Evolutionary conservation across 2,329 filamentous ascomycete genomes (phyloP), one percentile per base, ranked within the genome.

Genomic region (Fusarium phyllophilum): DNA sequence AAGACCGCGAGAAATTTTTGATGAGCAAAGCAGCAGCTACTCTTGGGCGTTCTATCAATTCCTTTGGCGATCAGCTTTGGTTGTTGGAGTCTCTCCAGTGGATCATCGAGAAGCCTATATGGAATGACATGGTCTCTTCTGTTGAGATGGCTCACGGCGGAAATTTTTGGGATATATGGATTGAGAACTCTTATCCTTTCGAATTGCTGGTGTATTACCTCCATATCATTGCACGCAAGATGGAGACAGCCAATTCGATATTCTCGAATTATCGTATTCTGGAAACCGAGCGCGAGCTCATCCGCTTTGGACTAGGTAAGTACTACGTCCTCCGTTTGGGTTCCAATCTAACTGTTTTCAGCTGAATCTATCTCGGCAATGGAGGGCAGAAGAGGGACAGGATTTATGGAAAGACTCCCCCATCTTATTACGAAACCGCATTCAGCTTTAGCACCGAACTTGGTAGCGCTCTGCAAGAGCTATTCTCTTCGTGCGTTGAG

Each of bases 281-380:
- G 5, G 51, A 54, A 14, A 54, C 51, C 1, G 51, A 54, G 51
- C 51, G 51, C 2, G 51, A 54, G 24, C 51, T 54, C 2, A 54
- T 54, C 14, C 51, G 34, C 1, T 54, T 54, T 14, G 51, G 51
- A 7, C 26, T 54, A 3, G 51, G 51, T 39, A 29, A 9, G 34
- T 18, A 13, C 17, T 5, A 0, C 1, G 17, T 17, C 4, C 2
- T 3, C 1, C 0, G 0, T n/a, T 17, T 13, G 1, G 1, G 7
- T 10, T 9, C 0, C 17, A 13, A 8, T 17, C 33, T 54, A 4
- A 54, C 3, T 13, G 2, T 29, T 4, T 10, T 0, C 2, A 54
- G 51, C 34, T 5, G 33, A 54, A 3, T 29, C 51, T 0, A 54
- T 54, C 10, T 54, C 51, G 1, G 34, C 14, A 0, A 54, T 54